phyloP scores from a whole-genome alignment of 2,329 filamentous ascomycete species.

The Epichloe sibirici region DNA sequence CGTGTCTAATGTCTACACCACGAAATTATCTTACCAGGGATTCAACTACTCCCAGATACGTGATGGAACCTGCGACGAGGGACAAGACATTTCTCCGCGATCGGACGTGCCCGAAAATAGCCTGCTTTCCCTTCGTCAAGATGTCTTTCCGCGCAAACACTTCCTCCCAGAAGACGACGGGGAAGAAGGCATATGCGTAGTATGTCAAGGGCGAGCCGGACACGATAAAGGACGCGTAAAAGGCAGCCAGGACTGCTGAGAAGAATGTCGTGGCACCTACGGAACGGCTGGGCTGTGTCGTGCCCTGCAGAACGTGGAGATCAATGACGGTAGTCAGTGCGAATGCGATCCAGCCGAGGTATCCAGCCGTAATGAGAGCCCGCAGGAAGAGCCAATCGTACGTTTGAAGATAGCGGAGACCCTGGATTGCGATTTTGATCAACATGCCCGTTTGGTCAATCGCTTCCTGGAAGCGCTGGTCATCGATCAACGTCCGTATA shows the following conservation, averaged over 20 bases:
- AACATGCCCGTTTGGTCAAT: constrained; percentile 68
- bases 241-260: constrained; percentile 57
- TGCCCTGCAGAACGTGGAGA: constrained; percentile 4
- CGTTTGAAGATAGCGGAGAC: constrained; percentile 86
- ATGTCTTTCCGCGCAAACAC: constrained; percentile 58
- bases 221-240: constrained; percentile 70
- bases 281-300: constrained; percentile 40
- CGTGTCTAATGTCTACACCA: no score
- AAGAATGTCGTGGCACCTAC: constrained; percentile 50
- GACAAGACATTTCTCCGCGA: no score
- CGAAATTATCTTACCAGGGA: constrained; percentile 47
- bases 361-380: constrained; percentile 81
- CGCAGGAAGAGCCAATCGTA: constrained; percentile 97
- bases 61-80: no score
- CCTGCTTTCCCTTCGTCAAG: constrained; percentile 21
- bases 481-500: no score
- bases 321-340: constrained; percentile 82
- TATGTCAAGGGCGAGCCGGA: constrained; percentile 75
- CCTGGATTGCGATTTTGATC: constrained; percentile 65
- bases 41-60: constrained; percentile 20
- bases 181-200: constrained; percentile 53
- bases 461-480: constrained; percentile 41
- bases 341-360: constrained; percentile 91
- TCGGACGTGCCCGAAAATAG: no score
- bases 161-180: constrained; percentile 24